These are phyloP conservation scores for Adiantum capillusveneris DNA, from an alignment of 75 land plant genomes.

Conservation along the genomic window DNA sequence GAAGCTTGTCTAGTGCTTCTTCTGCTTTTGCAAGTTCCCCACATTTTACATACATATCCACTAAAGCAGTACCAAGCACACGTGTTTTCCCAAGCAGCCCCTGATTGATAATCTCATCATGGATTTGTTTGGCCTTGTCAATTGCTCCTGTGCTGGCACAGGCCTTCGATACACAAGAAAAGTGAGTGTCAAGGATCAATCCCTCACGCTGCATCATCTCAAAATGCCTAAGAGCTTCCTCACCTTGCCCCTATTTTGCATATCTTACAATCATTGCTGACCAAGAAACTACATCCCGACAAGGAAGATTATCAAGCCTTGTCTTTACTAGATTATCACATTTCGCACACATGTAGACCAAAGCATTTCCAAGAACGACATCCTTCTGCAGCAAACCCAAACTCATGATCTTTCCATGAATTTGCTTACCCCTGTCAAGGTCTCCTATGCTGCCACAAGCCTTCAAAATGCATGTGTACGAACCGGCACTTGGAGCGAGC, in stretches of 20 bases:
- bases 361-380: constrained; percentile 15
- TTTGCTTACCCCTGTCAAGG: neutral
- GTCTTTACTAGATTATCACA: constrained; percentile 15
- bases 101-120: constrained; percentile 8
- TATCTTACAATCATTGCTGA: constrained; percentile 36
- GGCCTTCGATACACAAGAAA: constrained; percentile 30
- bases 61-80: constrained; percentile 33
- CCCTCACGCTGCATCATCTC: constrained; percentile 15
- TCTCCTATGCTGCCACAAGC: neutral
- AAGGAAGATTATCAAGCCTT: constrained; percentile 37
- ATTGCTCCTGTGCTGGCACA: constrained; percentile 38
- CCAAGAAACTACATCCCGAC: constrained; percentile 41
- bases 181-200: constrained; percentile 17
- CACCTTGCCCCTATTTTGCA: constrained; percentile 17
- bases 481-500: too few relatives aligned
- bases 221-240: constrained; percentile 25
- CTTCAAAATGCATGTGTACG: neutral
- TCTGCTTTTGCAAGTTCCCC: constrained; percentile 20
- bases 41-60: constrained; percentile 27
- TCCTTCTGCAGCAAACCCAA: constrained; percentile 8
- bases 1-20: constrained; percentile 26
- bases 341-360: constrained; percentile 40
- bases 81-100: constrained; percentile 16
- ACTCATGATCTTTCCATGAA: neutral
- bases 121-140: constrained; percentile 19